phyloP scores from a whole-genome alignment of 257 asterid genomes.

The Petunia secreta region DNA sequence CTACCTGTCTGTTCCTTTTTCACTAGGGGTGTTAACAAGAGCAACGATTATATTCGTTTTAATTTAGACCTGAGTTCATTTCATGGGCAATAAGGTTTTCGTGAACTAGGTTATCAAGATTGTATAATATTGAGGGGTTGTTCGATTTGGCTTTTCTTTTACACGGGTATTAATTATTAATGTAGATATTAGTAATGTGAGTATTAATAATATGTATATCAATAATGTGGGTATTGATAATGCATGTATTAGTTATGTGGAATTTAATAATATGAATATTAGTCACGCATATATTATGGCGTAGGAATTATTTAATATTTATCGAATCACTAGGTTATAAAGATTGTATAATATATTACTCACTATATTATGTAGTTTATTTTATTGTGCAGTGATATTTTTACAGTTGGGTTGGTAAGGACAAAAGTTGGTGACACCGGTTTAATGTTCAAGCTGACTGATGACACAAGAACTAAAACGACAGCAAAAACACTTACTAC shows the following conservation, averaged over 20 bases:
- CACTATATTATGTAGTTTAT: too few relatives aligned
- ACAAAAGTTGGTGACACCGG: background rate
- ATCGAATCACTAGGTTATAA: background rate
- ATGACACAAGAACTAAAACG: too few relatives aligned
- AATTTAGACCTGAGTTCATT: background rate
- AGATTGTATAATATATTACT: background rate
- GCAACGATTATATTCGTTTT: background rate
- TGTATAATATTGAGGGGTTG: background rate
- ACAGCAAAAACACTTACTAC: too few relatives aligned
- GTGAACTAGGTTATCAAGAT: slow-evolving; percentile 1
- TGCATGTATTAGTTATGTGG: too few relatives aligned
- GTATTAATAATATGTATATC: too few relatives aligned
- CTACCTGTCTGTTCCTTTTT: background rate
- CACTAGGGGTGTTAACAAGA: background rate
- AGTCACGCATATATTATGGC: too few relatives aligned
- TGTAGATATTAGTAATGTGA: too few relatives aligned
- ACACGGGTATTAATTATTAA: too few relatives aligned
- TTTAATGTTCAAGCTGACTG: background rate
- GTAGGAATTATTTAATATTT: too few relatives aligned
- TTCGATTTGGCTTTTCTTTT: too few relatives aligned
- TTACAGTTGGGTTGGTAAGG: background rate
- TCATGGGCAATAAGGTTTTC: background rate
- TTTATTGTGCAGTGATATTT: background rate
- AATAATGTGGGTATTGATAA: too few relatives aligned
- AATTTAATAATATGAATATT: too few relatives aligned